Evolutionary conservation across 2,329 filamentous ascomycete species (phyloP), one percentile per base, ranked within the genome.

Genomic region (Fusarium buharicum): DNA sequence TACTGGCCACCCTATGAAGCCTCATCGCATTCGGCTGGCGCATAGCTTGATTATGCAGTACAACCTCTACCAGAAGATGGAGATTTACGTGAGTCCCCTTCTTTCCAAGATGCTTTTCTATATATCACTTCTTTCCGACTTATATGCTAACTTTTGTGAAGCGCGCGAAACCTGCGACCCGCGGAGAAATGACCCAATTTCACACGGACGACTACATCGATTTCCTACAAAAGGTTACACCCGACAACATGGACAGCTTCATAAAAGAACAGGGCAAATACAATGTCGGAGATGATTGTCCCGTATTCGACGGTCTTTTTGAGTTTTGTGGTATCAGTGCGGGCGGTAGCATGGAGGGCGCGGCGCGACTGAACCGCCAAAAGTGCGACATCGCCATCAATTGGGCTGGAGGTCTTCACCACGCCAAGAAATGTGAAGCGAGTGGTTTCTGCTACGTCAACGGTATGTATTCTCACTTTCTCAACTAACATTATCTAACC

Each of bases 371-470:
- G 17, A 93, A 94, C 72, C 91, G 93, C 64, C 86, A 91, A 64
- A 95, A 97, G 77, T 95, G 93, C 74, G 92, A 98, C 75, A 97
- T 99, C 71, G 95, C 95, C 17, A 91, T 99, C 76, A 98, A 98
- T 77, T 99, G 95, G 95, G 95, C 93, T 39, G 95, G 95, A 47
- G 95, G 95, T 22, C 86, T 99, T 43, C 95, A 99, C 76, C 95
- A 99, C 76, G 95, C 95, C 38, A 97, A 98, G 78, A 98, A 98
- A 79, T 91, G 90, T 66, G 93, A 97, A 79, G 95, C 95, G 58
- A 94, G 90, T 70, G 95, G 95, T 31, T 99, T 99, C 81, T 99
- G 95, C 81, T 99, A 99, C 76, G 92, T 98, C 69, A 99, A 99
- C 75, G 94, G 91, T 86, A 86, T 82, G 78, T 40, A 6, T n/a